Conservation (phyloP, 768 basidiomycete species). For the Lactifluus pinguis region DNA sequence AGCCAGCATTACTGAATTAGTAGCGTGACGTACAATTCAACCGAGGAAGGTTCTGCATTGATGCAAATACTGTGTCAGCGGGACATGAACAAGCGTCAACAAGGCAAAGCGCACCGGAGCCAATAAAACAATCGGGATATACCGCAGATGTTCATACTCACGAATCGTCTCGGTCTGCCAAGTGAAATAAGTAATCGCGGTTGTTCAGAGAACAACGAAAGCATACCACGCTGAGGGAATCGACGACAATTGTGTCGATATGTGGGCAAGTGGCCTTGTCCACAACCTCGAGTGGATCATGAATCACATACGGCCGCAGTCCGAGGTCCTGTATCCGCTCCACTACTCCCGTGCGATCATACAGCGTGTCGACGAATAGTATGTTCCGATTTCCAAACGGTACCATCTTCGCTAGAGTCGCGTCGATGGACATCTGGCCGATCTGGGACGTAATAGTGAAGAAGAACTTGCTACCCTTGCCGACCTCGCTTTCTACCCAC, state of each 20-base stretch:
- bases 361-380: constrained; percentile 82
- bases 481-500: constrained; percentile 96
- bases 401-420: constrained; percentile 67
- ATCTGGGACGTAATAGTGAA: constrained; percentile 91
- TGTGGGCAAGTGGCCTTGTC: constrained; percentile 77
- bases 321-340: constrained; percentile 71
- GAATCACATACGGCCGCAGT: constrained; percentile 66
- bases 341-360: constrained; percentile 67
- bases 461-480: constrained; percentile 91
- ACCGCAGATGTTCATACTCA: constrained; percentile 89
- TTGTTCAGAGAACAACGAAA: constrained; percentile 14
- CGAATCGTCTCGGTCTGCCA: constrained; percentile 78
- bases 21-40: constrained; percentile 51
- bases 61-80: constrained; percentile 1
- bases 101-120: constrained; percentile 42
- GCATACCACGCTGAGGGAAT: constrained; percentile 76
- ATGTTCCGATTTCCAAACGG: constrained; percentile 85
- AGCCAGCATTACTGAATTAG: constrained; percentile 13
- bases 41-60: constrained; percentile 45
- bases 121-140: constrained; percentile 91
- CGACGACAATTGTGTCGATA: constrained; percentile 93
- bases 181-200: background rate
- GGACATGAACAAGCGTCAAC: background rate
- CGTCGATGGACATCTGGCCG: constrained; percentile 64
- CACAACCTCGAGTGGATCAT: constrained; percentile 70